Percentiles rank a stretch among this genome's conserved stretches.
phyloP scores from a whole-genome alignment of 1,284 basidiomycete genomes.

The Marasmius sp. region DNA sequence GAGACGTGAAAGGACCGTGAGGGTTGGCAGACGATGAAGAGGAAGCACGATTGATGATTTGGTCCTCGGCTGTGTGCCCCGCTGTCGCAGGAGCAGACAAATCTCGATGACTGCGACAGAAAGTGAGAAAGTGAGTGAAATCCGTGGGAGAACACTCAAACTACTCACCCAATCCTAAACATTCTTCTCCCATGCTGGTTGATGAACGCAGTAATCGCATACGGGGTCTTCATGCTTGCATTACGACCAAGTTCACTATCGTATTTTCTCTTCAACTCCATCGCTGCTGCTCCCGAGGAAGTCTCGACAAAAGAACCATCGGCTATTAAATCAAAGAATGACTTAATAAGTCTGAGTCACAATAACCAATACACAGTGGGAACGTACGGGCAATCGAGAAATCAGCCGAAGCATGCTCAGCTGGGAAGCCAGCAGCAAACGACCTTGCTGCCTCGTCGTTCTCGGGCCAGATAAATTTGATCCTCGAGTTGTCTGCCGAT shows the following conservation, averaged over 20 bases:
- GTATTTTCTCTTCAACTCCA: constrained; percentile 71
- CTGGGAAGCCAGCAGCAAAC: neutral
- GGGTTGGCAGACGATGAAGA: neutral
- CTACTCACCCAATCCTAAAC: constrained; percentile 70
- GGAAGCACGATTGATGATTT: constrained; percentile 1
- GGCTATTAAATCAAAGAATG: constrained; percentile 29
- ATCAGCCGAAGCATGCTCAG: constrained; percentile 2
- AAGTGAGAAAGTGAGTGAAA: constrained; percentile 11
- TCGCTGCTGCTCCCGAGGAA: constrained; percentile 67
- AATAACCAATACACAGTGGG: neutral
- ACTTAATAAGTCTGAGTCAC: neutral
- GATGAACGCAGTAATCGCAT: constrained; percentile 72
- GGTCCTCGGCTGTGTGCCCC: constrained; percentile 13
- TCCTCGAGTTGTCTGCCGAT: constrained; percentile 25
- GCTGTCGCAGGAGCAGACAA: constrained; percentile 36
- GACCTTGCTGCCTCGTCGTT: neutral
- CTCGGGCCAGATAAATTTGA: constrained; percentile 37
- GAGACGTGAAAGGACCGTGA: neutral
- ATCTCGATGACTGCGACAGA: constrained; percentile 47
- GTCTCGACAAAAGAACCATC: constrained; percentile 79
- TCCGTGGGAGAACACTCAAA: neutral
- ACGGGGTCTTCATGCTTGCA: constrained; percentile 68
- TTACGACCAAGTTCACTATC: constrained; percentile 68
- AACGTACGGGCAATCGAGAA: neutral
- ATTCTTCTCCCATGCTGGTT: constrained; percentile 76